phyloP scores from a whole-genome alignment of 352 stramenopile species.

The Globisporangium orthogonon region DNA sequence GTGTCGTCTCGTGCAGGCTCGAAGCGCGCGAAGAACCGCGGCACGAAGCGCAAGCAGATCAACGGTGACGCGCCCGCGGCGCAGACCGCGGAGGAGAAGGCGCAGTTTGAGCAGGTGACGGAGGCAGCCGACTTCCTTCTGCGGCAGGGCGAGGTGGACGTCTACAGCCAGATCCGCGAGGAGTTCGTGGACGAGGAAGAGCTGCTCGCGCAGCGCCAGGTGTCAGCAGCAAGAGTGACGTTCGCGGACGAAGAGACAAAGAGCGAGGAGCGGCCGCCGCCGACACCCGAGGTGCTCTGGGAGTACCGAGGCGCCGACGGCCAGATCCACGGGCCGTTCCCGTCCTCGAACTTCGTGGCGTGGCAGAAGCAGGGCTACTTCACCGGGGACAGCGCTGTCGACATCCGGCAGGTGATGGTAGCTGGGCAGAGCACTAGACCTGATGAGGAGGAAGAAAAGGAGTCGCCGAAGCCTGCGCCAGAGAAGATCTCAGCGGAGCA shows the following conservation, averaged over 20 bases:
- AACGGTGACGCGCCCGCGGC: slow-evolving; percentile 13
- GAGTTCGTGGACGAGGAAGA: slow-evolving; percentile 69
- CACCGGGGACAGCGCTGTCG: slow-evolving; percentile 56
- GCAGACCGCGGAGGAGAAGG: slow-evolving; percentile 65
- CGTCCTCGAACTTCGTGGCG: slow-evolving; percentile 62
- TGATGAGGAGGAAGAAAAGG: slow-evolving; percentile 6
- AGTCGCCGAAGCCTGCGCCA: slow-evolving; percentile 20
- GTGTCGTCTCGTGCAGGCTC: slow-evolving; percentile 20
- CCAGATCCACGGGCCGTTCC: slow-evolving; percentile 68
- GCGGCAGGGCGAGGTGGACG: slow-evolving; percentile 66
- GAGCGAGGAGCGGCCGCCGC: slow-evolving; percentile 28
- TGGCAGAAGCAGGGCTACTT: slow-evolving; percentile 84
- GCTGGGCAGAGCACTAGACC: background rate
- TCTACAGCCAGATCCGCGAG: slow-evolving; percentile 79
- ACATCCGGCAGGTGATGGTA: slow-evolving; percentile 47
- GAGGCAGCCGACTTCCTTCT: slow-evolving; percentile 79
- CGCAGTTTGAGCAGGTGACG: slow-evolving; percentile 74
- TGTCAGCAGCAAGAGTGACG: slow-evolving; percentile 12
- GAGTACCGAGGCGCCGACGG: slow-evolving; percentile 73
- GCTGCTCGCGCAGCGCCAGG: slow-evolving; percentile 33
- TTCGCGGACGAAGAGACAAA: slow-evolving; percentile 36
- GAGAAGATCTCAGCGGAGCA: slow-evolving; percentile 56
- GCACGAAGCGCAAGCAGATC: slow-evolving; percentile 51
- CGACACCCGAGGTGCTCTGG: slow-evolving; percentile 51
- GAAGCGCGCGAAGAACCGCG: slow-evolving; percentile 40